phyloP scores from a whole-genome alignment of 768 basidiomycete genomes.

The Lentinula edodes region DNA sequence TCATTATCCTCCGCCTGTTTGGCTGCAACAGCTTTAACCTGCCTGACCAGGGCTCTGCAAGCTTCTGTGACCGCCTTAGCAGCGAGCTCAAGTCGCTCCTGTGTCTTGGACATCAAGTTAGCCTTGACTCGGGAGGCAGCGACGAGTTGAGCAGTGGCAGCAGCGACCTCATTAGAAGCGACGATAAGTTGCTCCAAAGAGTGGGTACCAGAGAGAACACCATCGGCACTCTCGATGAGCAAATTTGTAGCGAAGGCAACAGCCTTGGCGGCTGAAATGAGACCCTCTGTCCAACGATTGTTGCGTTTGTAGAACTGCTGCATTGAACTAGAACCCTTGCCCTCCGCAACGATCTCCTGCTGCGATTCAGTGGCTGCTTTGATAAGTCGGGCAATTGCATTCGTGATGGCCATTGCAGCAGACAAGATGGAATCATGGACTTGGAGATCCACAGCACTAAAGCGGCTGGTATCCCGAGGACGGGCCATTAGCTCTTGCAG shows the following conservation, averaged over 20 bases:
- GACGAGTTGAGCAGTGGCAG: constrained; percentile 95
- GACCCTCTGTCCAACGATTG: constrained; percentile 99
- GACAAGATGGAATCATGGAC: constrained; percentile 97
- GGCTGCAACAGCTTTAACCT: constrained; percentile 93
- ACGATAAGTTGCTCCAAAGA: constrained; percentile 98
- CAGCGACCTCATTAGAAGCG: constrained; percentile 98
- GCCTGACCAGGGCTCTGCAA: constrained; percentile 91
- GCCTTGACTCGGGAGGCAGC: constrained; percentile 98
- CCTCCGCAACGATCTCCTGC: constrained; percentile 95
- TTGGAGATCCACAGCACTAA: constrained; percentile 88
- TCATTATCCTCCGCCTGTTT: constrained; percentile 76
- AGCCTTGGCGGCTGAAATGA: constrained; percentile 95
- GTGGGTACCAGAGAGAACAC: constrained; percentile 93
- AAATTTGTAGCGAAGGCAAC: constrained; percentile 95
- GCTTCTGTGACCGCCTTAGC: constrained; percentile 98
- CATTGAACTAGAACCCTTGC: constrained; percentile 84
- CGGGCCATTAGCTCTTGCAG: constrained; percentile 89
- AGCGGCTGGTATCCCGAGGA: constrained; percentile 81
- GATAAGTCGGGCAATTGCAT: constrained; percentile 90
- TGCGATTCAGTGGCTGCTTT: constrained; percentile 97
- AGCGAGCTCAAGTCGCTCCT: constrained; percentile 91
- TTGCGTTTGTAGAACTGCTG: constrained; percentile 99
- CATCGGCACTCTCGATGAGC: constrained; percentile 96
- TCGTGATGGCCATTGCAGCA: constrained; percentile 93
- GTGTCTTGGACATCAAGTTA: constrained; percentile 97